Evolutionary conservation across 192 early-diverging fungal genomes (phyloP).

Genomic region (Backusella macrospora): DNA sequence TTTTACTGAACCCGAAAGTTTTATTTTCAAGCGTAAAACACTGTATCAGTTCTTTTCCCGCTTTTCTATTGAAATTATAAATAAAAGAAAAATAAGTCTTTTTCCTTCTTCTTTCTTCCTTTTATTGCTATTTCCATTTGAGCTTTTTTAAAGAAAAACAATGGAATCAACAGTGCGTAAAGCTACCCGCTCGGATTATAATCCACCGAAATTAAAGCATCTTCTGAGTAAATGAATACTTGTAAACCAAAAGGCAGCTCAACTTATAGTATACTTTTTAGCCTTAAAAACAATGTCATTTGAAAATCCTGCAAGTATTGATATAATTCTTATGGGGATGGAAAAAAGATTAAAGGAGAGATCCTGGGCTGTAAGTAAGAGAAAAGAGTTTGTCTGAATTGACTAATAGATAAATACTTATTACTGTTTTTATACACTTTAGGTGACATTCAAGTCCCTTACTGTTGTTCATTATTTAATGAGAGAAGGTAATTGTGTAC

Average conservation of each 20-base stretch:
- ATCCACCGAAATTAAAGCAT: slow-evolving; percentile 96
- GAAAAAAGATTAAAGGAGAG: slow-evolving; percentile 51
- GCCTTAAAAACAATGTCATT: slow-evolving; percentile 32
- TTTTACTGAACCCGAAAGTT: no score
- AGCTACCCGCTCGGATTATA: slow-evolving; percentile 83
- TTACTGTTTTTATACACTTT: neutral
- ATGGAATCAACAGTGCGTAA: slow-evolving; percentile 69
- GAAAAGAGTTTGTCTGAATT: neutral
- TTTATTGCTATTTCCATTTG: slow-evolving; percentile 9
- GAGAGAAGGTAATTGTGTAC: slow-evolving; percentile 66
- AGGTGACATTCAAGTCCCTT: slow-evolving; percentile 77
- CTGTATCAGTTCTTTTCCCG: no score
- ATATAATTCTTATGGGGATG: slow-evolving; percentile 53
- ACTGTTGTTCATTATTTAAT: slow-evolving; percentile 74
- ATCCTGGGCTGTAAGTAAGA: slow-evolving; percentile 63
- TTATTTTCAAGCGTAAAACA: no score
- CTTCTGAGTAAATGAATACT: slow-evolving; percentile 56
- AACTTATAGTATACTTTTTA: neutral
- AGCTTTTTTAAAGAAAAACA: slow-evolving; percentile 2
- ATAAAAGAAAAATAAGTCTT: neutral
- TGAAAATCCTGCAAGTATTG: slow-evolving; percentile 39
- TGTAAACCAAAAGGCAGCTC: neutral
- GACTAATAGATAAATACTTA: neutral
- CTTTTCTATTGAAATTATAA: neutral
- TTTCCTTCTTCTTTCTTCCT: neutral